Evolutionary conservation across 2,329 filamentous ascomycete genomes (phyloP), one percentile per base, ranked within the genome.

Genomic region (Ambrosiella xylebori): DNA sequence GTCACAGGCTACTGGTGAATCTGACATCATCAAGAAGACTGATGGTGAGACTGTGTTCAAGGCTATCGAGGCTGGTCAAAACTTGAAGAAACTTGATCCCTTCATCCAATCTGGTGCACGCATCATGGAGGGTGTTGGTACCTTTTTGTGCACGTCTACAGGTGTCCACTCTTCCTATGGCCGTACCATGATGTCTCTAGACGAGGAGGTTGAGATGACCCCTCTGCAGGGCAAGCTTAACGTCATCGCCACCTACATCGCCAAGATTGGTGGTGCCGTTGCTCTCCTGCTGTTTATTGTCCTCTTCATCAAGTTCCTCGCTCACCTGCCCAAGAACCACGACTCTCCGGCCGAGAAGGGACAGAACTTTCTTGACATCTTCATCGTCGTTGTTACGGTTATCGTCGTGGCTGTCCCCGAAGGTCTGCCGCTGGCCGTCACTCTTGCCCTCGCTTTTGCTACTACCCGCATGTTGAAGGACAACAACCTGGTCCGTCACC

Each of bases 41-140:
- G 66, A 78, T 5, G 82, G 75, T 45, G 82, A 86, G 54, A 82
- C 86, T 27, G 86, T 87, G 17, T 85, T 76, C 65, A 74, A 75
- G 17, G 83, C 83, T 35, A 85, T 89, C 64, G 79, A 86, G 63
- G 80, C 78, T 37, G 74, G 80, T 63, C 78, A 84, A 47, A 74
- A 74, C 51, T 73, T 84, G 27, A 83, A 80, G 71, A 88, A 88
- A 69, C 77, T 88, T 69, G 86, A 90, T 63, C 85, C 85, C 0
- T 88, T 90, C 64, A 87, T 96, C 64, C 86, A 95, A 63, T 95
- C 89, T 37, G 90, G 85, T 38, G 78, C 82, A 56, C 85, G 85
- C 62, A 84, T 88, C 59, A 84, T 88, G 70, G 85, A 88, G 66
- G 85, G 85, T 50, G 79, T 88, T 7, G 85, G 85, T 11, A 87